Base-by-base conservation (phyloP, 192 early-diverging fungal species). In the Backusella australiensis region DNA sequence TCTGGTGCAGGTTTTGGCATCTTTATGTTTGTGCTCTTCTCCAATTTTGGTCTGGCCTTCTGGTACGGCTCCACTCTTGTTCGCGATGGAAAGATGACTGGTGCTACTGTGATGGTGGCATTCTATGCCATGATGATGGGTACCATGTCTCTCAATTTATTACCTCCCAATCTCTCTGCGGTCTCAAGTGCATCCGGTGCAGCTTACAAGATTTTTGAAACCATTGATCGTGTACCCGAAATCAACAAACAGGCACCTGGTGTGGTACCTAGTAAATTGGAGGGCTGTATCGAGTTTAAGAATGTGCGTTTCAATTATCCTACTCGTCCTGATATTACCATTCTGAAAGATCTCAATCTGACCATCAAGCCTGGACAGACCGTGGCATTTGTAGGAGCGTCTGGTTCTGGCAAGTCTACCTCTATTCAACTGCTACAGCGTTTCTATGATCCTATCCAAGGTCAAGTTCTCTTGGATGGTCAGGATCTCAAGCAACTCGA, bases 91-190 rank as follows among this genome's bases (percentile, higher is more conserved):
- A 70, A 75, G n/a, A 81, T 87, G 73, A 71, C 32, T 29, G 83
- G 86, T 59, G 84, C 82, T 0, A 70, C 84, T 19, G 91, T 97
- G 23, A 79, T 96, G 36, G 94, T 89, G 71, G 93, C 93, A 66
- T 97, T 98, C 78, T 95, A 96, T 79, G 15, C 92, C 49, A 86
- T 97, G 76, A 86, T 96, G 5, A 91, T 97, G 49, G 96, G 96
- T 72, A 71, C 72, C 15, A 73, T 94, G 52, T 85, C 92, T 0
- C 79, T 97, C 38, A 90, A 89, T 35, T 84, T 89, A 7, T 81
- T 91, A 4, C 87, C 91, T 5, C 90, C 93, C 3, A 91, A 93
- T 63, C 77, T 98, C 6, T 80, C 90, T 29, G 87, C 90, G 2
- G 86, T 98, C 41, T 83, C 87, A 26, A 90, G 86, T 52, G 94